Percentiles rank a stretch among this genome's conserved stretches.
Evolutionary conservation across 2,329 filamentous ascomycete species (phyloP).

Genomic region (Neofusicoccum cordaticola): DNA sequence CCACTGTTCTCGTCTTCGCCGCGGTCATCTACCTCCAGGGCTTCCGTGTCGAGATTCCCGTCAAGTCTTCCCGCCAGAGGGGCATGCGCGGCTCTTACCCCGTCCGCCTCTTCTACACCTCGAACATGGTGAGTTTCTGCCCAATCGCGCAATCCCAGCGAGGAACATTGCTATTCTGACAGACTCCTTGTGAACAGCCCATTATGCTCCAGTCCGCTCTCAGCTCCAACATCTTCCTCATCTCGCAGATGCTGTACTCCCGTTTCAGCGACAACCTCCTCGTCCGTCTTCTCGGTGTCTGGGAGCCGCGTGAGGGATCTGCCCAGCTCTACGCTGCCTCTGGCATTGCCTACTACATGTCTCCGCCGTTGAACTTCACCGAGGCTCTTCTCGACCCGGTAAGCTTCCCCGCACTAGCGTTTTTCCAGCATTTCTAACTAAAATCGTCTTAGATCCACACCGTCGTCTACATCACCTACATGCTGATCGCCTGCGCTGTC

Average conservation of each 20-base stretch:
- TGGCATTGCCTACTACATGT: constrained; percentile 99
- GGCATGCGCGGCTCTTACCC: constrained; percentile 98
- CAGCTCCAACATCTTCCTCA: constrained; percentile 97
- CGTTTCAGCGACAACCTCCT: constrained; percentile 99
- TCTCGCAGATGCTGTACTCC: constrained; percentile 99
- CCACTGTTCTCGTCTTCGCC: constrained; percentile 89
- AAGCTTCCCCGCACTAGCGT: not conserved
- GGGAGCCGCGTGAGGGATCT: constrained; percentile 95
- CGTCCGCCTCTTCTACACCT: constrained; percentile 98
- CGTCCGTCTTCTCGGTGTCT: constrained; percentile 94
- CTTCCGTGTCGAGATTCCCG: constrained; percentile 99
- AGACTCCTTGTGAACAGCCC: constrained; percentile 45
- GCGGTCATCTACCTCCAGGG: constrained; percentile 99
- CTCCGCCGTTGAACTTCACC: constrained; percentile 93
- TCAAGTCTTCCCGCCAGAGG: constrained; percentile 99
- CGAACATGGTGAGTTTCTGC: constrained; percentile 70
- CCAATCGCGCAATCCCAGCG: not conserved
- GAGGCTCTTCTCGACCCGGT: constrained; percentile 88
- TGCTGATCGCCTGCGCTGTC: constrained; percentile 94
- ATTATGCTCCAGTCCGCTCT: constrained; percentile 99
- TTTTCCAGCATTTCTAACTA: not conserved
- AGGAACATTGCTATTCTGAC: not conserved
- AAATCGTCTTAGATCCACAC: constrained; percentile 69
- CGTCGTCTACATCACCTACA: constrained; percentile 91
- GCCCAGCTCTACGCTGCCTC: constrained; percentile 91